These are phyloP conservation scores for Achlya hypogyna DNA, from an alignment of 352 stramenopile genomes.

Conservation along the genomic window DNA sequence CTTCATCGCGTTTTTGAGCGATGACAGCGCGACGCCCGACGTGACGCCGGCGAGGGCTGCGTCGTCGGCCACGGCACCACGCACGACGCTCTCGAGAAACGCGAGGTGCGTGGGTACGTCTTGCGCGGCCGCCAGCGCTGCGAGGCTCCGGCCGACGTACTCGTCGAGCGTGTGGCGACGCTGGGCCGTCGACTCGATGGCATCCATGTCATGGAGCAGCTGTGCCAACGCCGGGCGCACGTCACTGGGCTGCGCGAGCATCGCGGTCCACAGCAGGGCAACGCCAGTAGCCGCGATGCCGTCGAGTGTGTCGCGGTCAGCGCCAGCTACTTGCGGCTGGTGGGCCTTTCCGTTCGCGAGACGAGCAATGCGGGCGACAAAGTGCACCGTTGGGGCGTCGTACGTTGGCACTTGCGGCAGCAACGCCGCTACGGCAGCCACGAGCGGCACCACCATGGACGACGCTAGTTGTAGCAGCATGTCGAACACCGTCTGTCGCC, in stretches of 20 bases:
- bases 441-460: constrained; percentile 56
- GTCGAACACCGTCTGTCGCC: constrained; percentile 61
- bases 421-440: constrained; percentile 67
- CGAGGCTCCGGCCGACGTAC: constrained; percentile 34
- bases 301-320: constrained; percentile 31
- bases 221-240: constrained; percentile 67
- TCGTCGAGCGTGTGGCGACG: not conserved
- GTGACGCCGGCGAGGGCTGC: constrained; percentile 19
- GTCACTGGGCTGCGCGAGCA: constrained; percentile 36
- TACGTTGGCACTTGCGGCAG: constrained; percentile 67
- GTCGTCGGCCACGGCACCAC: constrained; percentile 26
- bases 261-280: constrained; percentile 35
- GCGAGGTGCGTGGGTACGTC: constrained; percentile 27
- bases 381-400: constrained; percentile 66
- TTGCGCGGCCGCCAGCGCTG: constrained; percentile 37
- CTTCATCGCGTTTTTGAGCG: constrained; percentile 18
- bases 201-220: constrained; percentile 61
- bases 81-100: constrained; percentile 29
- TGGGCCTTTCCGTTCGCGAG: constrained; percentile 67
- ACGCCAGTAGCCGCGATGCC: constrained; percentile 19
- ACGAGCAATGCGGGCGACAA: constrained; percentile 66
- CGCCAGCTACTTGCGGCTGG: constrained; percentile 21
- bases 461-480: constrained; percentile 56
- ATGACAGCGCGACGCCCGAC: constrained; percentile 9
- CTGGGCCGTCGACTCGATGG: constrained; percentile 34